These are phyloP conservation scores for Aspergillus intermedius DNA, from an alignment of 2,329 filamentous ascomycete species.

Conservation along the genomic window DNA sequence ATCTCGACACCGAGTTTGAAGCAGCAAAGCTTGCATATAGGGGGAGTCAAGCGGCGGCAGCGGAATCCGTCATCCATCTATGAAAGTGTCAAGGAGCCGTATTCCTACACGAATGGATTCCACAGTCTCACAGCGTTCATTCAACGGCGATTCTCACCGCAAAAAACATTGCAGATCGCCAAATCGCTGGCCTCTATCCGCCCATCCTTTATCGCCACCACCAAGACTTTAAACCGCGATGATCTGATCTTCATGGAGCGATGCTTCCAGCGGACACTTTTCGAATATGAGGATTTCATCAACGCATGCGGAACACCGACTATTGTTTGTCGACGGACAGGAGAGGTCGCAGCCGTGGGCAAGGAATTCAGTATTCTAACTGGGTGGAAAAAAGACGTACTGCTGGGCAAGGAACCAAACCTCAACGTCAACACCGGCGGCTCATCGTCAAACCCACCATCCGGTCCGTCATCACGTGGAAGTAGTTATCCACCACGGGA, in stretches of 20 bases:
- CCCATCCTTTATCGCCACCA: conserved; percentile 87
- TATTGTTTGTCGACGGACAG: conserved; percentile 83
- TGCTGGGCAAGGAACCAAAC: conserved; percentile 82
- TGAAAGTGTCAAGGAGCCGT: conserved; percentile 80
- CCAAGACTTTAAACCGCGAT: conserved; percentile 76
- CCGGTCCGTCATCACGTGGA: conserved; percentile 39
- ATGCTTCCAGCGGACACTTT: conserved; percentile 85
- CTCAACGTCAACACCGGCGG: conserved; percentile 73
- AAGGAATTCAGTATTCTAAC: conserved; percentile 96
- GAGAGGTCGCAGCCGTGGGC: conserved; percentile 89
- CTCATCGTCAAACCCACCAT: conserved; percentile 23
- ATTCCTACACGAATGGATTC: conserved; percentile 83
- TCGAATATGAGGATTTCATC: conserved; percentile 91
- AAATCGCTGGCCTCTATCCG: conserved; percentile 83
- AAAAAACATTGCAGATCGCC: conserved; percentile 74
- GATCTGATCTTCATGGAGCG: conserved; percentile 98
- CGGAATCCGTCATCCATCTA: conserved; percentile 81
- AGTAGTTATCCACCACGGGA: conserved; percentile 46
- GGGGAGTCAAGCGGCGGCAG: conserved; percentile 43
- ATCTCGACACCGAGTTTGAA: conserved; percentile 41
- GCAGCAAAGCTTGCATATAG: conserved; percentile 30
- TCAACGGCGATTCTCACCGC: conserved; percentile 67
- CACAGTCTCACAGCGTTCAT: conserved; percentile 79
- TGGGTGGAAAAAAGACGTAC: conserved; percentile 84
- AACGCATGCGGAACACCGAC: conserved; percentile 82